phyloP scores from a whole-genome alignment of 768 basidiomycete species.

The Imleria badia region DNA sequence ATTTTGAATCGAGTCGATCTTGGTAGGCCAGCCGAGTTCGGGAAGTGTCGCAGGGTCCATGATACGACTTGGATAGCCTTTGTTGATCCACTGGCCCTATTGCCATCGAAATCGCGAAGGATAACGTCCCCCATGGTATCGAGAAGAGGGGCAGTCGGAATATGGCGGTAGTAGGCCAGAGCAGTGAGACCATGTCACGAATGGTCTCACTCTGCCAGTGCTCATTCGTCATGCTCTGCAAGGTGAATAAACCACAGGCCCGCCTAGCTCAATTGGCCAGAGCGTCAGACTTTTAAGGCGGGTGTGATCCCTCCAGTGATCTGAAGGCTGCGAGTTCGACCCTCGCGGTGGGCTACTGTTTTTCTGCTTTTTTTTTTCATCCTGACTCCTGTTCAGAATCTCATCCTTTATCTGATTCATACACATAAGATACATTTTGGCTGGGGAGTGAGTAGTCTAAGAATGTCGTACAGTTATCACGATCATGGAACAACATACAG shows the following conservation, averaged over 20 bases:
- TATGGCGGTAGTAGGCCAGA: too few relatives aligned
- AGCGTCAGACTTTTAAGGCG: slow-evolving; percentile 55
- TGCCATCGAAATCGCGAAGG: too few relatives aligned
- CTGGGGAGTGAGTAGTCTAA: slow-evolving; percentile 20
- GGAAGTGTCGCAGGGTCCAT: too few relatives aligned
- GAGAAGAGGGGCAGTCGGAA: too few relatives aligned
- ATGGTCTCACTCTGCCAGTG: too few relatives aligned
- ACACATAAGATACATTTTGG: slow-evolving; percentile 19
- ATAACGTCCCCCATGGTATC: too few relatives aligned
- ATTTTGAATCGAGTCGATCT: too few relatives aligned
- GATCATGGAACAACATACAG: slow-evolving; percentile 18
- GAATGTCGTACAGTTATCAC: slow-evolving; percentile 15
- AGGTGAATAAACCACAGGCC: slow-evolving; percentile 22
- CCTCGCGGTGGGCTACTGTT: slow-evolving; percentile 72
- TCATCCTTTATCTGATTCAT: not conserved
- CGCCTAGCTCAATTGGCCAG: slow-evolving; percentile 64
- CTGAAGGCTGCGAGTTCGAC: slow-evolving; percentile 87
- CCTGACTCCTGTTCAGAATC: too few relatives aligned
- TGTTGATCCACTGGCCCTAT: too few relatives aligned
- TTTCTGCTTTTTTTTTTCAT: slow-evolving; percentile 10
- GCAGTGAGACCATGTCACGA: too few relatives aligned
- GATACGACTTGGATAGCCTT: too few relatives aligned
- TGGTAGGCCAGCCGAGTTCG: too few relatives aligned
- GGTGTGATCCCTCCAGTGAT: slow-evolving; percentile 35
- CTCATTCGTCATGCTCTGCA: not conserved